Conservation (phyloP, 768 basidiomycete genomes). For the Guyanaporus albipodus region DNA sequence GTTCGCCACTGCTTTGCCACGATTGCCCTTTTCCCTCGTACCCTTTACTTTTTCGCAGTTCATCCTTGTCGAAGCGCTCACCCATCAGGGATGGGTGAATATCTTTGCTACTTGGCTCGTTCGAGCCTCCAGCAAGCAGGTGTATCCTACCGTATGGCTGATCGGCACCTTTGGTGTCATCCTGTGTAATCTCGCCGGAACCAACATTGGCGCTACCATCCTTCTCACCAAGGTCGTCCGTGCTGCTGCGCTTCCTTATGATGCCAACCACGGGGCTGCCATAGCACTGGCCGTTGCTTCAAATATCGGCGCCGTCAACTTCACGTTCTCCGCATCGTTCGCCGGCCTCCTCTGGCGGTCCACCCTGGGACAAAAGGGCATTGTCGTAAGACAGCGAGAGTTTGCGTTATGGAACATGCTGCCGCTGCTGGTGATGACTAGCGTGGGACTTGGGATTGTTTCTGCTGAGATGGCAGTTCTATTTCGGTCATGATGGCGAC, state of each 20-base stretch:
- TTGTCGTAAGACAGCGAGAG: slow-evolving; percentile 51
- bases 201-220: slow-evolving; percentile 91
- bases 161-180: slow-evolving; percentile 70
- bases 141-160: slow-evolving; percentile 55
- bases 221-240: slow-evolving; percentile 78
- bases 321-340: slow-evolving; percentile 85
- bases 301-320: slow-evolving; percentile 89
- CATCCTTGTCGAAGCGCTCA: slow-evolving; percentile 84
- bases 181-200: slow-evolving; percentile 79
- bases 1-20: slow-evolving; percentile 58
- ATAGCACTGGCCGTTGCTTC: slow-evolving; percentile 79
- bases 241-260: slow-evolving; percentile 35
- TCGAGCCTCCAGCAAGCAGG: slow-evolving; percentile 39
- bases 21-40: slow-evolving; percentile 79
- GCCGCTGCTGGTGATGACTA: slow-evolving; percentile 62
- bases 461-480: slow-evolving; percentile 71
- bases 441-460: slow-evolving; percentile 63
- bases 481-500: slow-evolving; percentile 19
- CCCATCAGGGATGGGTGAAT: slow-evolving; percentile 82
- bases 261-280: slow-evolving; percentile 50
- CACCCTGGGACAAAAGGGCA: slow-evolving; percentile 72
- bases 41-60: slow-evolving; percentile 96
- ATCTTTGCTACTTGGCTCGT: slow-evolving; percentile 72
- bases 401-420: slow-evolving; percentile 75
- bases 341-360: slow-evolving; percentile 84